Conservation (phyloP, 768 basidiomycete genomes). For the Leccinellum luteum region DNA sequence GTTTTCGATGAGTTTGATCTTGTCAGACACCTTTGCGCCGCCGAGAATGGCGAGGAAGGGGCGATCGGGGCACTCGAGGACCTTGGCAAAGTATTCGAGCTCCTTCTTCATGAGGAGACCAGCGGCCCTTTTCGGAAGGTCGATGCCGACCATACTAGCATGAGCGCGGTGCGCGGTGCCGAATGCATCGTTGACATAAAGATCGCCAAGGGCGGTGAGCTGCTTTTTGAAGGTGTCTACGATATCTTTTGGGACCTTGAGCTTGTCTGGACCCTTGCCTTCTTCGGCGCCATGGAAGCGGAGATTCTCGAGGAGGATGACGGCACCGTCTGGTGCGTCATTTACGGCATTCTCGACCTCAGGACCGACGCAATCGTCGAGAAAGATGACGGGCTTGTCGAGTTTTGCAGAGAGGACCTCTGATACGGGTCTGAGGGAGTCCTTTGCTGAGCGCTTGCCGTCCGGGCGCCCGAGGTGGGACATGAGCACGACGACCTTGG, state of each 20-base stretch:
- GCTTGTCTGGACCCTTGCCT: slow-evolving; percentile 96
- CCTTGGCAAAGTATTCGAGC: slow-evolving; percentile 98
- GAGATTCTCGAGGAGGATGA: slow-evolving; percentile 94
- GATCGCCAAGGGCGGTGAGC: slow-evolving; percentile 89
- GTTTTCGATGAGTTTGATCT: slow-evolving; percentile 98
- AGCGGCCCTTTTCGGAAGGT: slow-evolving; percentile 87
- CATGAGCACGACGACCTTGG: slow-evolving; percentile 87
- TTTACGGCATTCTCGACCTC: slow-evolving; percentile 79
- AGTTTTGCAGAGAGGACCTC: slow-evolving; percentile 47
- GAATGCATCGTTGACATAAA: slow-evolving; percentile 98
- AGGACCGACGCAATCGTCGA: slow-evolving; percentile 81
- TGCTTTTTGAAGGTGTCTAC: slow-evolving; percentile 83
- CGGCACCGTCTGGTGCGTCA: slow-evolving; percentile 53
- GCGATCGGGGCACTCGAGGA: slow-evolving; percentile 87
- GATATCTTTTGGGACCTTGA: slow-evolving; percentile 81
- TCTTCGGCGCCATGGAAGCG: slow-evolving; percentile 99
- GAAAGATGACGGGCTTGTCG: slow-evolving; percentile 73
- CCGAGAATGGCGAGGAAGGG: slow-evolving; percentile 99
- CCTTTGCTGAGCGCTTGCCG: slow-evolving; percentile 84
- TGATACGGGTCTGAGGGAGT: slow-evolving; percentile 87
- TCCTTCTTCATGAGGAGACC: slow-evolving; percentile 99
- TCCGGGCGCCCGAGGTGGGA: slow-evolving; percentile 98
- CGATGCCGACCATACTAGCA: slow-evolving; percentile 97
- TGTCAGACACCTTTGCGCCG: slow-evolving; percentile 98
- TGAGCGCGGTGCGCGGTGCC: slow-evolving; percentile 98